Evolutionary conservation across 495 filamentous ascomycete genomes (phyloP).

Genomic region (Lasiosphaeria ovina): DNA sequence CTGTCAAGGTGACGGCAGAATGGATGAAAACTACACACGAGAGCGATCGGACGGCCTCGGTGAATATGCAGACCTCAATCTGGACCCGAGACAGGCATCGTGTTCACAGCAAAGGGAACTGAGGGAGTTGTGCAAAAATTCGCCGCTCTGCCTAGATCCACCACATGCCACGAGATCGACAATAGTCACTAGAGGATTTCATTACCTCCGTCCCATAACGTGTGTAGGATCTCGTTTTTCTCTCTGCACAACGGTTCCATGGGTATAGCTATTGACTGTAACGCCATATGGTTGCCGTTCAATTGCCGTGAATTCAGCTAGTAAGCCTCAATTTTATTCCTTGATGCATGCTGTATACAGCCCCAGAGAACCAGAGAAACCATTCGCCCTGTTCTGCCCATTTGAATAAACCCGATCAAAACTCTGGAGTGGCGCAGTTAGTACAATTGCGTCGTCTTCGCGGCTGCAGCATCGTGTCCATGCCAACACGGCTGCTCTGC

Average conservation of each 20-base stretch:
- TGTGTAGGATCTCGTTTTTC: slow-evolving; percentile 1
- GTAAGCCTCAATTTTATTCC: slow-evolving; percentile 36
- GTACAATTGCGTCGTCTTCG: background rate
- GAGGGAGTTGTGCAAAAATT: background rate
- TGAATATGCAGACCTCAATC: no score
- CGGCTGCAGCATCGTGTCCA: background rate
- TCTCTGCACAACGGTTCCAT: slow-evolving; percentile 1
- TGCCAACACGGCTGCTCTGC: background rate
- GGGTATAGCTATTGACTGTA: background rate
- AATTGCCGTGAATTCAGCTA: slow-evolving; percentile 38
- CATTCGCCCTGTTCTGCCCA: slow-evolving; percentile 45
- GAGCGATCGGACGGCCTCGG: no score
- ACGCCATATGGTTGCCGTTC: slow-evolving; percentile 21
- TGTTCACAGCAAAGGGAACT: background rate
- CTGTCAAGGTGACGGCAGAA: no score
- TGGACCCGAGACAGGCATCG: no score
- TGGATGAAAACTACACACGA: no score
- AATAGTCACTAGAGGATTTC: background rate
- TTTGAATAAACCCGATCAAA: slow-evolving; percentile 41
- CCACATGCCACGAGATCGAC: background rate
- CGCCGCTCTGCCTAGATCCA: slow-evolving; percentile 13
- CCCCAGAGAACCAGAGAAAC: slow-evolving; percentile 32
- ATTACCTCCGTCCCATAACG: slow-evolving; percentile 11
- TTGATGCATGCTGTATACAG: slow-evolving; percentile 44
- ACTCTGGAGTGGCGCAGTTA: slow-evolving; percentile 24